Conservation (phyloP, 352 stramenopile species). For the Pythium rhizo-oryzae region DNA sequence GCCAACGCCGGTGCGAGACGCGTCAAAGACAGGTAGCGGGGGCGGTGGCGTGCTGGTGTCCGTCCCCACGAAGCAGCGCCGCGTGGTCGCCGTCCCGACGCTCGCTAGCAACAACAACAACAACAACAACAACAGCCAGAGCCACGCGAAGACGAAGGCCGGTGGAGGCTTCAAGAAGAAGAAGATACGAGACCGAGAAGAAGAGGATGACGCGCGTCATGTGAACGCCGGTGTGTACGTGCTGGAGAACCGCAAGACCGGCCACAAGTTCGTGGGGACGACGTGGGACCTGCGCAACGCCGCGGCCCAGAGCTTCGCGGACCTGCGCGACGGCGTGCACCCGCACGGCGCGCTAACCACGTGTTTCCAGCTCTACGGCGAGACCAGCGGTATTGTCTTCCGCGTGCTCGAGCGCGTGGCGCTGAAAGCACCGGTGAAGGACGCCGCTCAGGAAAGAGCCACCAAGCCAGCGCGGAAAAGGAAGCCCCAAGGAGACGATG, state of each 20-base stretch:
- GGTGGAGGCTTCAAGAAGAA: conserved; percentile 3
- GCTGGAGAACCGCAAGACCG: conserved; percentile 63
- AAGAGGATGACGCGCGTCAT: conserved; percentile 26
- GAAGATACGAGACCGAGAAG: neutral
- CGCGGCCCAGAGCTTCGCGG: conserved; percentile 44
- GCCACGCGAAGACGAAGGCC: too few species aligned
- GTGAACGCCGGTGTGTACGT: conserved; percentile 73
- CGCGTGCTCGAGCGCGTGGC: conserved; percentile 56
- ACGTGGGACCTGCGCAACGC: conserved; percentile 79
- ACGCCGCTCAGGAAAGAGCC: neutral
- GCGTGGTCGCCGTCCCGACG: conserved; percentile 16
- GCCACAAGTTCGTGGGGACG: conserved; percentile 61
- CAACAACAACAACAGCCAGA: conserved; percentile 1
- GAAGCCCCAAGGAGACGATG: neutral
- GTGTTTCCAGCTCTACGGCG: conserved; percentile 50
- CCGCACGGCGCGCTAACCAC: conserved; percentile 45
- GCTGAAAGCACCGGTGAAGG: conserved; percentile 15
- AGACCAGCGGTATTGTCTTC: conserved; percentile 52
- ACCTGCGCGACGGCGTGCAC: conserved; percentile 46
- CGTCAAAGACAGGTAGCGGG: neutral
- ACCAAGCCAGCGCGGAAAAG: neutral
- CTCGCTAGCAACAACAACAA: conserved; percentile 5
- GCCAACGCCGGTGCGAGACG: neutral
- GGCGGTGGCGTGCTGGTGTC: neutral
- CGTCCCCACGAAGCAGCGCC: neutral